Evolutionary conservation across 495 filamentous ascomycete genomes (phyloP), one percentile per base, ranked within the genome.

Genomic region (Tricharina praecox): DNA sequence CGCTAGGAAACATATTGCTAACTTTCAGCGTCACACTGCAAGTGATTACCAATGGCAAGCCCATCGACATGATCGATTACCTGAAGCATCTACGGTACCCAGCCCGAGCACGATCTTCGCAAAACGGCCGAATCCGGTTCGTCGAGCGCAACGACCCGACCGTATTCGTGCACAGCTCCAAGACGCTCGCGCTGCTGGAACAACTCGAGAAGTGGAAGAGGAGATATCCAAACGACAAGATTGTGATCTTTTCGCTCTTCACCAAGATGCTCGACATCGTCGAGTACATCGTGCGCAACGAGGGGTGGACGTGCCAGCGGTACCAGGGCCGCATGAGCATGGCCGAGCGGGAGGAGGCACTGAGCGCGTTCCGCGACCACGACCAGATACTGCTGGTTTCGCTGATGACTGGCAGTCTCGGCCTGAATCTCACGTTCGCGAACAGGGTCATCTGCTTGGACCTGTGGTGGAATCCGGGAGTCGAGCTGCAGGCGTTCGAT

Each of bases 391-490:
- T 73, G 46, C 58, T 78, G 5, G 61, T 67, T 0, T 65, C 65
- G 1, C 51, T 72, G 0, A 66, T n/a, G 21, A 64, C 64, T n/a
- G 70, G 71, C 0, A 69, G 68, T 0, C 60, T 62, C 13, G 67
- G 68, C 1, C 59, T 77, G 2, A 75, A 78, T 28, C 58, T 79
- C 18, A 68, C 73, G 0, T 61, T 61, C 37, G 75, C 74, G 0
- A 74, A 71, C 41, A 68, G 73, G 24, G 74, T 76, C 38, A 71
- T 78, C n/a, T 62, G 69, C 1, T 45, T 77, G 0, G 76, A 79
- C 45, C 64, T 70, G 0, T 78, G 74, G 74, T 80, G 73, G 72
- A 79, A 79, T 43, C 63, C 62, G 30, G 57, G 61, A 23, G 37
- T 64, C 0, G 63, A 70, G 44, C 49, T 65, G 42, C 65, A 69